phyloP scores from a whole-genome alignment of 2,329 filamentous ascomycete genomes.

The Cercospora zeae-maydis region DNA sequence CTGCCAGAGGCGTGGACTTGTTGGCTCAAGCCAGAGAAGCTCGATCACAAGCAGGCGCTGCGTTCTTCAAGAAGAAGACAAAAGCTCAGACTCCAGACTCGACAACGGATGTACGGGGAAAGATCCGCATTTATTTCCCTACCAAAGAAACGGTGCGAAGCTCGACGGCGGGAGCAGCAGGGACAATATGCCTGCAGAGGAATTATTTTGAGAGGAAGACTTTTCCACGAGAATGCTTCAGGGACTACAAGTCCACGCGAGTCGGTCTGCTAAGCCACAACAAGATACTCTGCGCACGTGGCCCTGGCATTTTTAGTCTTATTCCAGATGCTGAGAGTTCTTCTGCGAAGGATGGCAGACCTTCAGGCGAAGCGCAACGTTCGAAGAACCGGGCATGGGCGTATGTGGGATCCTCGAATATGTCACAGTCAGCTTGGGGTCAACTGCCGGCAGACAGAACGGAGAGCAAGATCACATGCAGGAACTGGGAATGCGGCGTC shows the following conservation, averaged over 20 bases:
- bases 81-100: background rate
- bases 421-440: constrained; percentile 94
- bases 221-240: constrained; percentile 70
- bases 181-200: constrained; percentile 75
- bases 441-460: constrained; percentile 69
- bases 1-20: constrained; percentile 49
- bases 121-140: constrained; percentile 77
- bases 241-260: constrained; percentile 71
- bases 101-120: constrained; percentile 42
- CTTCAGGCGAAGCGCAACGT: constrained; percentile 30
- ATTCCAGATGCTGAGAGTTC: background rate
- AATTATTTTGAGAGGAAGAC: constrained; percentile 65
- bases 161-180: constrained; percentile 52
- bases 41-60: constrained; percentile 22
- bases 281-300: constrained; percentile 53
- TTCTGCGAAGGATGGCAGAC: background rate
- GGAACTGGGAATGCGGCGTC: constrained; percentile 96
- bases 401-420: constrained; percentile 86
- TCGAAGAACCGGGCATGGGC: constrained; percentile 57
- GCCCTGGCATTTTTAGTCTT: constrained; percentile 28
- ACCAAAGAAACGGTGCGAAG: constrained; percentile 57
- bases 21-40: constrained; percentile 22
- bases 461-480: constrained; percentile 69
- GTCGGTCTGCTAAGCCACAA: constrained; percentile 78
- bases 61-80: constrained; percentile 27